These are phyloP conservation scores for Sporisorium reilianum DNA, from an alignment of 1,284 basidiomycete genomes.

Conservation along the genomic window DNA sequence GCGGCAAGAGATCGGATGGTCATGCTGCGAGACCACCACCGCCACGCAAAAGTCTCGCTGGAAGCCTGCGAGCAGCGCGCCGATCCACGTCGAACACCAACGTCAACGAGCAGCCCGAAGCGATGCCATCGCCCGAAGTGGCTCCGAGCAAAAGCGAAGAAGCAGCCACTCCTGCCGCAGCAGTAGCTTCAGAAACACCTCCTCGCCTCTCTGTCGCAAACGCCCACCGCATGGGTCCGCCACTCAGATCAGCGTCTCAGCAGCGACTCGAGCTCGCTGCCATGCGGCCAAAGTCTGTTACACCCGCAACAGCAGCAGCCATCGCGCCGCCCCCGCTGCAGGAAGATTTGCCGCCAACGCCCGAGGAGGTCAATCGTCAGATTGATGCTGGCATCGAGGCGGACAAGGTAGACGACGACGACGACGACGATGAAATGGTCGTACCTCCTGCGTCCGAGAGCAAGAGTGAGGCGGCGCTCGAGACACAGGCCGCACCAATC, in stretches of 20 bases:
- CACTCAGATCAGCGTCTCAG: slow-evolving; percentile 41
- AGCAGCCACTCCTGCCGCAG: neutral
- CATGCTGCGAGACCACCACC: slow-evolving; percentile 18
- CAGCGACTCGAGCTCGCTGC: slow-evolving; percentile 28
- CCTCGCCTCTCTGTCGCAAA: neutral
- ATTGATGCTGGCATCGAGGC: slow-evolving; percentile 21
- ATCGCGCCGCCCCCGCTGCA: slow-evolving; percentile 1
- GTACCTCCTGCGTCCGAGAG: slow-evolving; percentile 4
- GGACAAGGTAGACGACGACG: slow-evolving; percentile 7
- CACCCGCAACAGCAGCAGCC: neutral
- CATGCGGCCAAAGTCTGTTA: slow-evolving; percentile 7
- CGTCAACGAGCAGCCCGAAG: slow-evolving; percentile 18
- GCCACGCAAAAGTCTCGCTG: slow-evolving; percentile 46
- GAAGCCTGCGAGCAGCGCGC: slow-evolving; percentile 40
- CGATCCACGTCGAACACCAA: slow-evolving; percentile 25
- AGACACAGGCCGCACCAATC: neutral
- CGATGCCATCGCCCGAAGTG: slow-evolving; percentile 3
- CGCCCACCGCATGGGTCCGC: slow-evolving; percentile 33
- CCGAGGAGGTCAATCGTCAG: slow-evolving; percentile 41
- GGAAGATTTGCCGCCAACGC: slow-evolving; percentile 33
- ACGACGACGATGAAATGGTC: slow-evolving; percentile 19
- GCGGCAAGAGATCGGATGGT: slow-evolving; percentile 6
- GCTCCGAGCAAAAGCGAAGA: slow-evolving; percentile 1
- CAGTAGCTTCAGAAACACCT: neutral
- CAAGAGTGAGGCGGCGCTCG: neutral